Evolutionary conservation across 306 rosid genomes (phyloP).

Genomic region (Vicia villosa): DNA sequence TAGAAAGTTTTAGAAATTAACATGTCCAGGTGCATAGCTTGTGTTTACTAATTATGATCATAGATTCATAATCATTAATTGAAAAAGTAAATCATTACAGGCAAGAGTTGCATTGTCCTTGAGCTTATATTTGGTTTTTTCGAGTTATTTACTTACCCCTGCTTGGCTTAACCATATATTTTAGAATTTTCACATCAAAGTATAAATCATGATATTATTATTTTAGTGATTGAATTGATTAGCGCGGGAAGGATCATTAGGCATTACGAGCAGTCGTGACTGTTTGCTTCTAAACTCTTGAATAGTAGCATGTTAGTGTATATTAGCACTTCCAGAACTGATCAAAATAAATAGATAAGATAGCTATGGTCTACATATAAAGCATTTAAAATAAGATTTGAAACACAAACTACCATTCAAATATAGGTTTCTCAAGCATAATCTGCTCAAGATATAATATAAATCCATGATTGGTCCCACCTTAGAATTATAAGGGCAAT

Average conservation of each 20-base stretch:
- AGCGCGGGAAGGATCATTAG: background rate
- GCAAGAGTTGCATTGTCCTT: conserved; percentile 50
- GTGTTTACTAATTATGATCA: conserved; percentile 41
- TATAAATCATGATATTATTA: background rate
- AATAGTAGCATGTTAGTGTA: background rate
- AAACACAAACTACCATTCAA: background rate
- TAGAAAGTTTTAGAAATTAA: conserved; percentile 30
- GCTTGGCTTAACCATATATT: background rate
- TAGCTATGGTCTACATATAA: background rate
- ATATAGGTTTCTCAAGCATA: background rate
- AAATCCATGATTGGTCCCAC: conserved; percentile 1
- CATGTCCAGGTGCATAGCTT: conserved; percentile 37
- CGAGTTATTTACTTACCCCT: conserved; percentile 9
- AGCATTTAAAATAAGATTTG: background rate
- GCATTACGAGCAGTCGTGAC: background rate
- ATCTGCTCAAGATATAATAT: background rate
- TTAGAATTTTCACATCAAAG: conserved; percentile 2
- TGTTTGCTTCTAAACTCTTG: background rate
- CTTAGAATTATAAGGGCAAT: conserved; percentile 18
- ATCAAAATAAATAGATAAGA: background rate
- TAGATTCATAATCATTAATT: conserved; percentile 37
- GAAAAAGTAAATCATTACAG: conserved; percentile 37
- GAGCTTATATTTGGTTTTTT: conserved; percentile 7
- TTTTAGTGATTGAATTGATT: background rate
- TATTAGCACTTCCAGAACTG: background rate